These are phyloP conservation scores for Collybiopsis confluens DNA, from an alignment of 768 basidiomycete species.

Conservation along the genomic window DNA sequence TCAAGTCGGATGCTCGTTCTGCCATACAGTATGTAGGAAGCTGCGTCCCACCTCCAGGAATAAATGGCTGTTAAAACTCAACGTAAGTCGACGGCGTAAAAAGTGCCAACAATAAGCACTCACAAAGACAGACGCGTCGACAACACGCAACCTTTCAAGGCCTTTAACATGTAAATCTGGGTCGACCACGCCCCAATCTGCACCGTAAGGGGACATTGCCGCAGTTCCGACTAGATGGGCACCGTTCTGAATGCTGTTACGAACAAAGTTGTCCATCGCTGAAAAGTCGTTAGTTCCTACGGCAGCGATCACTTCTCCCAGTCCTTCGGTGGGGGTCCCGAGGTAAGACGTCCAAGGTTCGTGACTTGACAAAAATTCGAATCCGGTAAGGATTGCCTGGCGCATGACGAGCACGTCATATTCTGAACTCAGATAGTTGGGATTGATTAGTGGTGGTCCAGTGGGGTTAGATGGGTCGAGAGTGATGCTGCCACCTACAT, in stretches of 20 bases:
- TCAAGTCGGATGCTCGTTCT: conserved; percentile 6
- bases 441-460: too few relatives aligned
- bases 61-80: neutral
- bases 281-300: neutral
- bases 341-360: too few relatives aligned
- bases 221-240: conserved; percentile 11
- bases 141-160: conserved; percentile 10
- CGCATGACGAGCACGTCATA: too few relatives aligned
- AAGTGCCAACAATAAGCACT: neutral
- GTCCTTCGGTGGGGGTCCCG: too few relatives aligned
- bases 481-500: too few relatives aligned
- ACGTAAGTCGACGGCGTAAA: too few relatives aligned
- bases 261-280: neutral
- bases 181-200: conserved; percentile 14
- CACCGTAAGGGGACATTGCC: conserved; percentile 13
- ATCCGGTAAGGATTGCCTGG: too few relatives aligned
- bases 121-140: conserved; percentile 13
- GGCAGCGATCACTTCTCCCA: too few relatives aligned
- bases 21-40: conserved; percentile 5
- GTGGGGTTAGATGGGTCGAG: too few relatives aligned
- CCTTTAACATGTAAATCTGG: conserved; percentile 13
- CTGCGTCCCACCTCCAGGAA: conserved; percentile 4
- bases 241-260: neutral
- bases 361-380: too few relatives aligned
- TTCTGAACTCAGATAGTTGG: too few relatives aligned